Evolutionary conservation across 768 basidiomycete genomes (phyloP).

Genomic region (Myochromella boudieri): DNA sequence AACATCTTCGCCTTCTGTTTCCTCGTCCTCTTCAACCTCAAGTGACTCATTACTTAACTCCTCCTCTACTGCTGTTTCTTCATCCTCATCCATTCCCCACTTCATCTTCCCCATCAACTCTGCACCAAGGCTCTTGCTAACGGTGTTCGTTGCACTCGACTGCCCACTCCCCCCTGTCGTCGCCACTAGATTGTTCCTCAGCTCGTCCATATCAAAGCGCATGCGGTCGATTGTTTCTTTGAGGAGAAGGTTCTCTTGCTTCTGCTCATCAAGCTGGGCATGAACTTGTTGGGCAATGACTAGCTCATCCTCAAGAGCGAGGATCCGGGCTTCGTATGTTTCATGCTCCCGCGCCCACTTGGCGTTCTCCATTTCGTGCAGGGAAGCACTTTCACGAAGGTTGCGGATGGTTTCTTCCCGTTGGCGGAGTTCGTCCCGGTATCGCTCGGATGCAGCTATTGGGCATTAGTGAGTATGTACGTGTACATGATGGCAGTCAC

Average conservation of each 20-base stretch:
- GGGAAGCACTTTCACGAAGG: conserved; percentile 54
- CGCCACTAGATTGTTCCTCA: conserved; percentile 53
- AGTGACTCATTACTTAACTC: conserved; percentile 30
- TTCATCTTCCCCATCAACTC: conserved; percentile 69
- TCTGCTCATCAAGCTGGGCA: conserved; percentile 82
- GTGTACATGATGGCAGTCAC: neutral
- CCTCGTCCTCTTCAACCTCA: conserved; percentile 45
- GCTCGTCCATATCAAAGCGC: conserved; percentile 92
- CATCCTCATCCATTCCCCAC: conserved; percentile 37
- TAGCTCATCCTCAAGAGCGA: conserved; percentile 72
- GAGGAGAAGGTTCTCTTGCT: conserved; percentile 88
- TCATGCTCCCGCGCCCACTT: conserved; percentile 72
- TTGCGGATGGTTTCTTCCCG: conserved; percentile 74
- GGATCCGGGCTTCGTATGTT: conserved; percentile 69
- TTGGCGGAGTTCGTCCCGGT: conserved; percentile 69
- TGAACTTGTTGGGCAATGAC: conserved; percentile 68
- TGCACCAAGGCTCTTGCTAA: conserved; percentile 76
- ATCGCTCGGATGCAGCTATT: conserved; percentile 74
- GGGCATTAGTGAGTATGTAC: neutral
- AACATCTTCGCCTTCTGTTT: conserved; percentile 70
- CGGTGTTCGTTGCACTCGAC: conserved; percentile 51
- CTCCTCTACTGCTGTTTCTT: conserved; percentile 36
- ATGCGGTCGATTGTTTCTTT: conserved; percentile 97
- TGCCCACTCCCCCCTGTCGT: conserved; percentile 39
- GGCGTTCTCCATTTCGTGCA: conserved; percentile 63